phyloP scores from a whole-genome alignment of 768 basidiomycete genomes.

The Hericium erinaceus region DNA sequence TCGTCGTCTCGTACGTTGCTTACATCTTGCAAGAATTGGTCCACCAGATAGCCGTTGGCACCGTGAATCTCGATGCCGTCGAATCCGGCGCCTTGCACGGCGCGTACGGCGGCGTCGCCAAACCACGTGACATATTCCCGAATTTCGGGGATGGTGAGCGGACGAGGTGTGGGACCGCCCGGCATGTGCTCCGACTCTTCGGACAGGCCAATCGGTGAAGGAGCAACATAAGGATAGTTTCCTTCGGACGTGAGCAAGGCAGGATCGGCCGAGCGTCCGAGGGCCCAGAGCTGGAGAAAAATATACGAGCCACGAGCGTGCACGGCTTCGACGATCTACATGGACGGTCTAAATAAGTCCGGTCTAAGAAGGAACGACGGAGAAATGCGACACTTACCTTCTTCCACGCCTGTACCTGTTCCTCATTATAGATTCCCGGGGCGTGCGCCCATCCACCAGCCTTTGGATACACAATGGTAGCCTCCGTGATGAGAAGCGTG shows the following conservation, averaged over 20 bases:
- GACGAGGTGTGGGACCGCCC: not conserved
- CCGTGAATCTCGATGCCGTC: constrained; percentile 30
- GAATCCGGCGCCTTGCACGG: not conserved
- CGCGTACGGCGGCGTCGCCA: not conserved
- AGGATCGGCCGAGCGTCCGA: constrained; percentile 21
- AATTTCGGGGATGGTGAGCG: not conserved
- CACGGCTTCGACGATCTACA: constrained; percentile 21
- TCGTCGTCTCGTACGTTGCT: constrained; percentile 35
- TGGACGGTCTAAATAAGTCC: not conserved
- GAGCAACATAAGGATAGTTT: not conserved
- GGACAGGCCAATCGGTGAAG: not conserved
- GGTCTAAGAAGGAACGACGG: not conserved
- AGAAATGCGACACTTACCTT: not conserved
- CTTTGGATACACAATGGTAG: not conserved
- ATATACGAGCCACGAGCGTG: constrained; percentile 26
- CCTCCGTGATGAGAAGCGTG: constrained; percentile 1
- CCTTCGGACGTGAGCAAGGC: constrained; percentile 8
- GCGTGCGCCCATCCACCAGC: not conserved
- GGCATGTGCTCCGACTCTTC: not conserved
- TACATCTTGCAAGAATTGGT: constrained; percentile 32
- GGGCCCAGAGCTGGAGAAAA: constrained; percentile 28
- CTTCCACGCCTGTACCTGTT: not conserved
- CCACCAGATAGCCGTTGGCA: constrained; percentile 25
- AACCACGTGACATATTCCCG: not conserved
- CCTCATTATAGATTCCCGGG: not conserved